phyloP scores from a whole-genome alignment of 2,329 filamentous ascomycete genomes.

The Fusarium acutatum region DNA sequence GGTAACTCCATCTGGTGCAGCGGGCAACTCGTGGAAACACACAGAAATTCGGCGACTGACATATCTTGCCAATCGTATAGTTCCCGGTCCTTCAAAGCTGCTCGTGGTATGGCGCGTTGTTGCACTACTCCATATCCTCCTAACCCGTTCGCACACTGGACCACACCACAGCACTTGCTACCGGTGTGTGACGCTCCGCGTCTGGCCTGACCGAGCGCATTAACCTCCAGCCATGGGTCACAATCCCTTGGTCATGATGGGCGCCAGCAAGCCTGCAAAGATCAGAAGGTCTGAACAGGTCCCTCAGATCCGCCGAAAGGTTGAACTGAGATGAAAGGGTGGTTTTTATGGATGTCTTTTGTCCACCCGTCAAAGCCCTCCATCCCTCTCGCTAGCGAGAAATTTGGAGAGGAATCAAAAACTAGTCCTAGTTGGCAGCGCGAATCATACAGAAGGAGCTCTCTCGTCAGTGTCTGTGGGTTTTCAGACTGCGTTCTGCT shows the following conservation, averaged over 20 bases:
- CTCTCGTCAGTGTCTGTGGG: conserved; percentile 25
- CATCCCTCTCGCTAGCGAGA: conserved; percentile 49
- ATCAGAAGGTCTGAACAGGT: conserved; percentile 44
- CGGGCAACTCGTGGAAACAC: conserved; percentile 53
- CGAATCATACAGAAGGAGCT: conserved; percentile 79
- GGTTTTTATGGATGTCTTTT: conserved; percentile 98
- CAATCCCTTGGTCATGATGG: conserved; percentile 53
- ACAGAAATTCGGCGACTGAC: conserved; percentile 57
- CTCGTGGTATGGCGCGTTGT: conserved; percentile 15
- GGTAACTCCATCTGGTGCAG: conserved; percentile 43
- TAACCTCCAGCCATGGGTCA: conserved; percentile 57
- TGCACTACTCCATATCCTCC: conserved; percentile 34
- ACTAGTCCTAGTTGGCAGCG: conserved; percentile 90
- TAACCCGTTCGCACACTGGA: conserved; percentile 48
- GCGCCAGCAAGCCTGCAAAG: conserved; percentile 57
- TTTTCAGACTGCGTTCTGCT: conserved; percentile 15
- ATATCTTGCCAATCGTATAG: conserved; percentile 49
- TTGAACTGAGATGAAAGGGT: conserved; percentile 66
- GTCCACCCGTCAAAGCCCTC: conserved; percentile 79
- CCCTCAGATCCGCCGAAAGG: conserved; percentile 59
- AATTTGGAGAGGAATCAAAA: conserved; percentile 86
- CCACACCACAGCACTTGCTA: conserved; percentile 53
- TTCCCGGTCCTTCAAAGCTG: conserved; percentile 54
- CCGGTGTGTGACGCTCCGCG: conserved; percentile 55
- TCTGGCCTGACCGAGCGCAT: conserved; percentile 67